Evolutionary conservation across 441 rosid genomes (phyloP).

Genomic region (Populus trichocarpa): DNA sequence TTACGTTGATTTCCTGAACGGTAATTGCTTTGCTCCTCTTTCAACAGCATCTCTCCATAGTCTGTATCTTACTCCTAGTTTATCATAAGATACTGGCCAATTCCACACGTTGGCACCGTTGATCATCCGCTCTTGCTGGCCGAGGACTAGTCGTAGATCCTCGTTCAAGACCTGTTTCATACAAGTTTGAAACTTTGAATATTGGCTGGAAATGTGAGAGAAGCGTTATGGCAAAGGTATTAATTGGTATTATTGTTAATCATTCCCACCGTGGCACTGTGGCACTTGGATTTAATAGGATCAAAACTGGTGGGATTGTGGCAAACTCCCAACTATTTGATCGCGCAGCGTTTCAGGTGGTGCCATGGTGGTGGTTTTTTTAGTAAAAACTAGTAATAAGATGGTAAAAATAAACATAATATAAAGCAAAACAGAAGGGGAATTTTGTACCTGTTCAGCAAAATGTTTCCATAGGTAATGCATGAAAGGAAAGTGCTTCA

Average conservation of each 20-base stretch:
- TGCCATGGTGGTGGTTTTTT: not conserved
- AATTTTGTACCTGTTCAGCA: slow-evolving; percentile 70
- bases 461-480: slow-evolving; percentile 84
- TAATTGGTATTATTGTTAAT: not conserved
- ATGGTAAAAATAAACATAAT: not conserved
- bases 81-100: slow-evolving; percentile 77
- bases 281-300: not conserved
- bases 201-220: not conserved
- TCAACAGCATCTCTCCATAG: slow-evolving; percentile 79
- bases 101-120: slow-evolving; percentile 90
- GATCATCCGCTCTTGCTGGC: slow-evolving; percentile 88
- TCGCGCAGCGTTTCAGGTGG: not conserved
- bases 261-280: too few relatives aligned
- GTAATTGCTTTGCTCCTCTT: slow-evolving; percentile 56
- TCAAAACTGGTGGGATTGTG: not conserved
- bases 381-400: not conserved
- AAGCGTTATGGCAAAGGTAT: not conserved
- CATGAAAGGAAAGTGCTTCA: slow-evolving; percentile 82
- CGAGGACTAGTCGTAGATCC: slow-evolving; percentile 75
- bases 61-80: slow-evolving; percentile 90
- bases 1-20: slow-evolving; percentile 50
- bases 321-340: not conserved
- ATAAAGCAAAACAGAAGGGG: not conserved
- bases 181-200: not conserved
- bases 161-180: slow-evolving; percentile 73